phyloP scores from a whole-genome alignment of 495 filamentous ascomycete genomes.

The Aspergillus sclerotiicarbonarius region DNA sequence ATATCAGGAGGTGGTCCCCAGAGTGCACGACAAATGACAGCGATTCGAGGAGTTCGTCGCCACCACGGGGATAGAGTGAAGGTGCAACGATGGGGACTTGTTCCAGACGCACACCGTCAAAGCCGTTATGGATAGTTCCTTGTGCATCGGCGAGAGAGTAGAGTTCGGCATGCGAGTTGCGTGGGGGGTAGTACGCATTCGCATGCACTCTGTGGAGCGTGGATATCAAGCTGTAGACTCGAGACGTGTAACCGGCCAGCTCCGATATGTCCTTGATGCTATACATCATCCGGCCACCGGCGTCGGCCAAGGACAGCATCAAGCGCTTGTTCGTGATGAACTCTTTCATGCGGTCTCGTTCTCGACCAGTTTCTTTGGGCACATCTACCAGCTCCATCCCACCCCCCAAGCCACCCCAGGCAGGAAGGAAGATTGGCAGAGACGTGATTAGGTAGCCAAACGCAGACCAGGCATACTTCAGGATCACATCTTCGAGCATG shows the following conservation, averaged over 20 bases:
- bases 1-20: constrained; percentile 92
- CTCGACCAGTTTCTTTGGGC: constrained; percentile 52
- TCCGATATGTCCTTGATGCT: constrained; percentile 95
- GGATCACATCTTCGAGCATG: constrained; percentile 95
- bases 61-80: constrained; percentile 71
- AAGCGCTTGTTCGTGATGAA: constrained; percentile 99
- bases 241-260: constrained; percentile 91
- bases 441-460: constrained; percentile 94
- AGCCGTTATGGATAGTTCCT: constrained; percentile 89
- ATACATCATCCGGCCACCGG: constrained; percentile 98
- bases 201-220: constrained; percentile 94
- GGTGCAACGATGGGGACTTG: constrained; percentile 92
- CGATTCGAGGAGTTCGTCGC: constrained; percentile 85
- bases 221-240: constrained; percentile 92
- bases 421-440: constrained; percentile 89
- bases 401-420: constrained; percentile 84
- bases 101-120: constrained; percentile 91
- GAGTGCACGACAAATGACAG: constrained; percentile 83
- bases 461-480: constrained; percentile 98
- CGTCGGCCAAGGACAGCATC: constrained; percentile 96
- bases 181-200: constrained; percentile 72
- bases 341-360: constrained; percentile 89
- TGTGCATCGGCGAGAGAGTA: constrained; percentile 88
- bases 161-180: constrained; percentile 67
- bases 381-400: constrained; percentile 57